phyloP scores from a whole-genome alignment of 371 early-diverging fungal species.

The Homolaphlyctis polyrhiza region DNA sequence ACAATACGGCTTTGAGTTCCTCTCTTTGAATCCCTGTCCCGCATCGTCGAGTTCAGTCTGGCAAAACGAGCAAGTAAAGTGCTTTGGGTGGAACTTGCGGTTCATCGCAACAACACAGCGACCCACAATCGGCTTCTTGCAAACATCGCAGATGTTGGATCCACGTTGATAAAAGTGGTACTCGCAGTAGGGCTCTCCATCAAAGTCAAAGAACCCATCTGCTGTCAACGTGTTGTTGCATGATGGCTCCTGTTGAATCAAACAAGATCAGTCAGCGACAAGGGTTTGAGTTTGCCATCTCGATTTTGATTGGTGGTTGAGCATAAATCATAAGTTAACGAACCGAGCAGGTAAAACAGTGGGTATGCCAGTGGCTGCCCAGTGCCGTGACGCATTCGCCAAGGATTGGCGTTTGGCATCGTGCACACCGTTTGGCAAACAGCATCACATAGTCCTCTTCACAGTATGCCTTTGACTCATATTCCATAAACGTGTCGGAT shows the following conservation, averaged over 20 bases:
- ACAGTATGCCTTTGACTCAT: slow-evolving; percentile 70
- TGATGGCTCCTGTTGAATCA: neutral
- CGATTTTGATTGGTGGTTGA: no score
- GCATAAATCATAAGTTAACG: no score
- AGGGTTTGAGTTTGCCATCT: neutral
- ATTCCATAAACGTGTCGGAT: slow-evolving; percentile 59
- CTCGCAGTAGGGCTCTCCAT: slow-evolving; percentile 61
- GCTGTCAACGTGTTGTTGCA: slow-evolving; percentile 8
- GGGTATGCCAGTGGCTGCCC: slow-evolving; percentile 61
- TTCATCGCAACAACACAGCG: slow-evolving; percentile 43
- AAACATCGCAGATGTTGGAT: slow-evolving; percentile 22
- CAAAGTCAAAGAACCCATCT: slow-evolving; percentile 48
- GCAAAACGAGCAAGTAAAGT: slow-evolving; percentile 51
- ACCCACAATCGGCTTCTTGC: slow-evolving; percentile 46
- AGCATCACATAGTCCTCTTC: slow-evolving; percentile 59
- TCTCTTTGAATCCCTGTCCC: slow-evolving; percentile 10
- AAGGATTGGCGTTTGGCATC: slow-evolving; percentile 55
- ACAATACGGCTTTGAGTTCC: slow-evolving; percentile 23
- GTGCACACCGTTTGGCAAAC: slow-evolving; percentile 59
- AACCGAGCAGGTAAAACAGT: slow-evolving; percentile 68
- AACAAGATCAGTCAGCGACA: neutral
- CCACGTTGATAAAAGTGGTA: slow-evolving; percentile 43
- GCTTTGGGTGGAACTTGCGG: slow-evolving; percentile 46
- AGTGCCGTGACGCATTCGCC: slow-evolving; percentile 58
- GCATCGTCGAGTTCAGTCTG: slow-evolving; percentile 27